phyloP scores from a whole-genome alignment of 2,329 filamentous ascomycete genomes.

The Ceratocystis destructans region DNA sequence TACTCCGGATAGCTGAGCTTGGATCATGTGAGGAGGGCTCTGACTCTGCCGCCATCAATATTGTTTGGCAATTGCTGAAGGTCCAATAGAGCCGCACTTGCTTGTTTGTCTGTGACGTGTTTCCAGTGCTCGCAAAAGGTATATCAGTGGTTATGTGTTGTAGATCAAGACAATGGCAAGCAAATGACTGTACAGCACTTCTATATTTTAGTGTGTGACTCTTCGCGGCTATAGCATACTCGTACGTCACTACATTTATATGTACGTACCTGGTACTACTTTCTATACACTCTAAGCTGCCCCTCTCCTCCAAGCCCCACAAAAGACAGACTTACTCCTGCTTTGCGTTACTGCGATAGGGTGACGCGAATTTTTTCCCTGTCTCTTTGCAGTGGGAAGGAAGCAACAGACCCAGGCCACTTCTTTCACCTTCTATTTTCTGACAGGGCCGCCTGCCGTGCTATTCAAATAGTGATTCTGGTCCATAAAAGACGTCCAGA shows the following conservation, averaged over 20 bases:
- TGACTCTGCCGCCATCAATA: not conserved
- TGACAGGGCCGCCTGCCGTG: constrained; percentile 1
- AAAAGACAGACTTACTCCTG: not conserved
- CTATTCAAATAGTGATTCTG: not conserved
- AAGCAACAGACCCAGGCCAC: not conserved
- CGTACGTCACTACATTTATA: not conserved
- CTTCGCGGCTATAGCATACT: not conserved
- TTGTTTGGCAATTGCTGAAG: not conserved
- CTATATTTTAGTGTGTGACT: too few relatives aligned
- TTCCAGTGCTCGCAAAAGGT: not conserved
- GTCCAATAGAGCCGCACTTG: too few relatives aligned
- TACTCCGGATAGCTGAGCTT: not conserved
- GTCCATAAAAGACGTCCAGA: constrained; percentile 9
- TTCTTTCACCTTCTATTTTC: constrained; percentile 5
- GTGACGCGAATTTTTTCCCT: not conserved
- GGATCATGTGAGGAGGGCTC: not conserved
- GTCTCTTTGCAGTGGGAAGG: not conserved
- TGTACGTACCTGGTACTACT: not conserved
- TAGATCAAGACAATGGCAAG: too few relatives aligned
- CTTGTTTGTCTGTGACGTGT: not conserved
- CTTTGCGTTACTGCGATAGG: not conserved
- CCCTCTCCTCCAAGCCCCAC: not conserved
- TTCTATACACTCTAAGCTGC: not conserved
- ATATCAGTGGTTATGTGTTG: too few relatives aligned
- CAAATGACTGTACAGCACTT: too few relatives aligned